Percentiles rank a stretch among this genome's conserved stretches.
Evolutionary conservation across 208 protist genomes (phyloP).

Genomic region (Leishmania tarentolae): DNA sequence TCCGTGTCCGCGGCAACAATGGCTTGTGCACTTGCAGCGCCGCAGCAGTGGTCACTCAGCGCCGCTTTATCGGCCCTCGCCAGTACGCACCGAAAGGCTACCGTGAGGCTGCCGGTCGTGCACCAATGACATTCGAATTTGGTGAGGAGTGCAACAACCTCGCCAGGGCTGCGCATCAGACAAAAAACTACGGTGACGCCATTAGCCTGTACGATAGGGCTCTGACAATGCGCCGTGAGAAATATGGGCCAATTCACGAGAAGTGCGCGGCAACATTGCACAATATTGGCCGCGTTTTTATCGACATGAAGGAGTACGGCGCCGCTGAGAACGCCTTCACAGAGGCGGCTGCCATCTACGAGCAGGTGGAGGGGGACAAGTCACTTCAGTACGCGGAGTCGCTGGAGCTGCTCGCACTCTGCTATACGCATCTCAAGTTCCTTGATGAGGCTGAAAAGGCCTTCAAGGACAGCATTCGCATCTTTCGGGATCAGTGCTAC

Average conservation of each 20-base stretch:
- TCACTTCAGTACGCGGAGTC: constrained; percentile 86
- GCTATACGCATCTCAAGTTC: constrained; percentile 87
- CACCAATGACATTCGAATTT: constrained; percentile 86
- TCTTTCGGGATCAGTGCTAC: constrained; percentile 83
- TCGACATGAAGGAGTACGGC: constrained; percentile 91
- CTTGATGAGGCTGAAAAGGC: constrained; percentile 90
- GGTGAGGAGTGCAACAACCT: constrained; percentile 87
- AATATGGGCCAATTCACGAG: constrained; percentile 82
- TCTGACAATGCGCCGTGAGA: constrained; percentile 80
- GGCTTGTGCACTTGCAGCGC: not conserved
- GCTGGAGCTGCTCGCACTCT: constrained; percentile 78
- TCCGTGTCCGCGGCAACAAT: constrained; percentile 6
- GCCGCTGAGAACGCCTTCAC: constrained; percentile 90
- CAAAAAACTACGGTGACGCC: constrained; percentile 90
- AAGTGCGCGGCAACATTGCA: constrained; percentile 85
- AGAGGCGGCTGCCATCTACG: constrained; percentile 88
- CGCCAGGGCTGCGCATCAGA: constrained; percentile 81
- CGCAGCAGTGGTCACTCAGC: constrained; percentile 21
- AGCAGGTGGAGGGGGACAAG: constrained; percentile 68
- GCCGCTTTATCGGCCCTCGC: constrained; percentile 69
- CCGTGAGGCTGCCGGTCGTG: constrained; percentile 78
- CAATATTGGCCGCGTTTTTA: constrained; percentile 87
- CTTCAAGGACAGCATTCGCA: constrained; percentile 87
- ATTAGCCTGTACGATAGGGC: constrained; percentile 86
- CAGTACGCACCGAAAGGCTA: constrained; percentile 87